phyloP scores from a whole-genome alignment of 139 green algal species.

The Closterium sp. region DNA sequence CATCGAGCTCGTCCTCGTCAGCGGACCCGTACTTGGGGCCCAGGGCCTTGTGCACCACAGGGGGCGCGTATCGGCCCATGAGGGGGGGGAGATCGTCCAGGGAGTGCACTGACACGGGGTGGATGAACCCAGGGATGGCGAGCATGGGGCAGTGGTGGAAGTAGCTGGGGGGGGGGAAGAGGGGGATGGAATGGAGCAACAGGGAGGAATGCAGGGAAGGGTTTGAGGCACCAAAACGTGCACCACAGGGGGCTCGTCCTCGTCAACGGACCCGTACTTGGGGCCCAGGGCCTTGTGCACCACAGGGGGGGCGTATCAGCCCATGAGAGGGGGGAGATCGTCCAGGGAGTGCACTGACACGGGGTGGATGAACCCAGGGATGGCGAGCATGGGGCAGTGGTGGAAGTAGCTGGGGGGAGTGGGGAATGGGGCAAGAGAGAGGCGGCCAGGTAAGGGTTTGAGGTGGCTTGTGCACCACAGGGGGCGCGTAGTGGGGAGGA shows the following conservation, averaged over 20 bases:
- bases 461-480: too few species aligned
- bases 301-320: background rate
- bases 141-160: conserved; percentile 54
- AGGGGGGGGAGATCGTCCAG: conserved; percentile 75
- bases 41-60: background rate
- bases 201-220: background rate
- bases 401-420: conserved; percentile 31
- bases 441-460: too few species aligned
- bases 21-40: background rate
- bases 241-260: too few species aligned
- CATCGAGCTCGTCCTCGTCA: conserved; percentile 23
- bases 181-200: background rate
- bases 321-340: conserved; percentile 66
- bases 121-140: conserved; percentile 89
- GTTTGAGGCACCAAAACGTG: background rate
- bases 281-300: background rate
- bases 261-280: too few species aligned
- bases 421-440: background rate
- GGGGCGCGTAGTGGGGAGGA: too few species aligned
- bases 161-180: conserved; percentile 10
- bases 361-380: conserved; percentile 91
- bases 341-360: conserved; percentile 82
- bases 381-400: conserved; percentile 62
- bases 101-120: conserved; percentile 81
- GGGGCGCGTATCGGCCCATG: conserved; percentile 34